Evolutionary conservation across 1,284 basidiomycete genomes (phyloP), one percentile per base, ranked within the genome.

Genomic region (Entoloma clypeatum): DNA sequence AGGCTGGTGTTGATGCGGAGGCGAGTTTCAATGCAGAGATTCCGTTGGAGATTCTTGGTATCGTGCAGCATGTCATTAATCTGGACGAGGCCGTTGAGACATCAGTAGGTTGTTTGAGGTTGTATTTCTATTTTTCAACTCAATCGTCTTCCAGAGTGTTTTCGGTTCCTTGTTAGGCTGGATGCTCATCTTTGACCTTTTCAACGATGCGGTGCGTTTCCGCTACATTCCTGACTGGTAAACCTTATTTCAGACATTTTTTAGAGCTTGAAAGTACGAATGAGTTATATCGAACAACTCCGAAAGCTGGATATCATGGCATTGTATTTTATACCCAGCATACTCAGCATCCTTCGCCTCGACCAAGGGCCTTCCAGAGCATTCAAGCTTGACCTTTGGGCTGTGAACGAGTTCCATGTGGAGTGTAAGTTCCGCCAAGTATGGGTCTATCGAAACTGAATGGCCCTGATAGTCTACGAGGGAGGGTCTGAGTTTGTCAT

Each of bases 181-280:
- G 95, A 88, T 97, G 78, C 68, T 92, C 4, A 58, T 86, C 0
- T 86, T 98, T 50, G 89, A 95, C 56, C 75, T 91, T 44, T 98
- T 99, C 62, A 71, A 74, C 23, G 79, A 89, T 58, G 86, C 92
- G 7, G 92, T 94, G 57, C 52, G 86, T 69, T 21, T 6, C 7
- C 22, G 23, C 16, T 16, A 13, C 41, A 6, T 1, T 19, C 19
- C 21, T 7, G 9, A 23, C 3, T 10, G 7, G 11, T 29, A 23
- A 2, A 18, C 3, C 4, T 30, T 18, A 17, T 29, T 7, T n/a
- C 13, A 17, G 28, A 29, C 47, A 24, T 28, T 6, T 22, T 16
- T 2, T 50, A 92, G 81, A 92, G 90, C 0, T 69, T 91, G 51
- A 84, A 83, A 69, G 81, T 95, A 33, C 81, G 84, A 51, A 74